These are phyloP conservation scores for Acrocalymma vagum DNA, from an alignment of 2,329 filamentous ascomycete species.

Conservation along the genomic window DNA sequence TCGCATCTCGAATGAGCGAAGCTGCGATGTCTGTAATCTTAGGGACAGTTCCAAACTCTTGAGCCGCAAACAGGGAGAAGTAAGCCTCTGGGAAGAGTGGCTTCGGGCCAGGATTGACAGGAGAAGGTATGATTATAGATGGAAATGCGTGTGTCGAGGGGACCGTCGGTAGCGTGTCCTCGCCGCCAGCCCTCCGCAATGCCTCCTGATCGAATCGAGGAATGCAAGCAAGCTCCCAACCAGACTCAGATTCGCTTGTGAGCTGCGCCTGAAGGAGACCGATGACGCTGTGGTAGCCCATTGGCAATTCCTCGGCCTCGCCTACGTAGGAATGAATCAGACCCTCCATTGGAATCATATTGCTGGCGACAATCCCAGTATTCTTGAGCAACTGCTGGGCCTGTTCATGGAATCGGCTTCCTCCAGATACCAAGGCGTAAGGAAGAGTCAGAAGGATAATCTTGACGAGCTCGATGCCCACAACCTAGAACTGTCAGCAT, in stretches of 20 bases:
- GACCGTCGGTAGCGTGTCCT: conserved; percentile 59
- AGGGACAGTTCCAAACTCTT: conserved; percentile 90
- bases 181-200: conserved; percentile 68
- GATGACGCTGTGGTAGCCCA: conserved; percentile 75
- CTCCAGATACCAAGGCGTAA: conserved; percentile 70
- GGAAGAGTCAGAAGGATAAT: conserved; percentile 95
- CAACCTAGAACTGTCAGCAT: conserved; percentile 51
- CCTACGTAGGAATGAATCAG: conserved; percentile 85
- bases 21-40: conserved; percentile 78
- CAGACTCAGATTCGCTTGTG: conserved; percentile 74
- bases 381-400: conserved; percentile 86
- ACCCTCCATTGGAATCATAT: conserved; percentile 83
- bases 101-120: conserved; percentile 76
- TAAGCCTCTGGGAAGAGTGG: conserved; percentile 91
- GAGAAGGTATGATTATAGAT: conserved; percentile 75
- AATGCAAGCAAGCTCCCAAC: conserved; percentile 77
- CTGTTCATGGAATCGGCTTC: conserved; percentile 63
- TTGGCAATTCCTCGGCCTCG: conserved; percentile 69
- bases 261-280: conserved; percentile 87
- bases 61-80: conserved; percentile 88
- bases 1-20: conserved; percentile 82
- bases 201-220: conserved; percentile 60
- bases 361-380: conserved; percentile 92
- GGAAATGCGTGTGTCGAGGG: conserved; percentile 80
- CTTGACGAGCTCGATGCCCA: conserved; percentile 88